phyloP scores from a whole-genome alignment of 768 basidiomycete species.

The Phaffia australis region DNA sequence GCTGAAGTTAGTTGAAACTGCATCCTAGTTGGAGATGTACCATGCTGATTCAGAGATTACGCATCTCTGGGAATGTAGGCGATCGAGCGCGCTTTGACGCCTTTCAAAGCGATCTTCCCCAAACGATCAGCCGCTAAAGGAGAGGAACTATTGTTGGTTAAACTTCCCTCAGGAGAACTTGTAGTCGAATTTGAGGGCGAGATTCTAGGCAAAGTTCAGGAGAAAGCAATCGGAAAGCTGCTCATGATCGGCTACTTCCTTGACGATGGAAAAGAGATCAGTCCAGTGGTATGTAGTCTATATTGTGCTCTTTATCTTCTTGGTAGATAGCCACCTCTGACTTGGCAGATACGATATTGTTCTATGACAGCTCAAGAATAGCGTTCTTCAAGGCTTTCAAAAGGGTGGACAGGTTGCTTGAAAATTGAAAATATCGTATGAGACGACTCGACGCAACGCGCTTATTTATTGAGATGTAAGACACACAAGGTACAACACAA shows the following conservation, averaged over 20 bases:
- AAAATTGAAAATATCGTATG: too few relatives aligned
- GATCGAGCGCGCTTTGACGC: conserved; percentile 53
- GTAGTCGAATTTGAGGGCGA: conserved; percentile 45
- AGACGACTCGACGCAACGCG: too few relatives aligned
- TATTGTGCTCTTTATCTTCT: neutral
- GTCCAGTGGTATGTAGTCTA: conserved; percentile 6
- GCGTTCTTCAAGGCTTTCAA: too few relatives aligned
- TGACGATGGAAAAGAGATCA: conserved; percentile 25
- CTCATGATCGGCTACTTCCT: conserved; percentile 40
- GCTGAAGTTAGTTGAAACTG: conserved; percentile 41
- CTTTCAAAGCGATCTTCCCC: conserved; percentile 52
- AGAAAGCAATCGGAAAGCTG: conserved; percentile 56
- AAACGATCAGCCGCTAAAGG: conserved; percentile 45
- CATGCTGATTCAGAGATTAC: conserved; percentile 52
- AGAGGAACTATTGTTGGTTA: conserved; percentile 46
- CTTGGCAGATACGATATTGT: too few relatives aligned
- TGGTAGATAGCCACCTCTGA: neutral
- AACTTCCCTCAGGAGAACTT: conserved; percentile 40
- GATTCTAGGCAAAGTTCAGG: conserved; percentile 55
- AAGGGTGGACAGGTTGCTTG: too few relatives aligned
- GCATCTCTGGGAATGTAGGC: conserved; percentile 56
- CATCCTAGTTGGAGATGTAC: conserved; percentile 45
- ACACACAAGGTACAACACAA: too few relatives aligned
- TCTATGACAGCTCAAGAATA: too few relatives aligned
- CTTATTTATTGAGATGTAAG: too few relatives aligned